phyloP scores from a whole-genome alignment of 768 basidiomycete species.

The Tremella mesenterica region DNA sequence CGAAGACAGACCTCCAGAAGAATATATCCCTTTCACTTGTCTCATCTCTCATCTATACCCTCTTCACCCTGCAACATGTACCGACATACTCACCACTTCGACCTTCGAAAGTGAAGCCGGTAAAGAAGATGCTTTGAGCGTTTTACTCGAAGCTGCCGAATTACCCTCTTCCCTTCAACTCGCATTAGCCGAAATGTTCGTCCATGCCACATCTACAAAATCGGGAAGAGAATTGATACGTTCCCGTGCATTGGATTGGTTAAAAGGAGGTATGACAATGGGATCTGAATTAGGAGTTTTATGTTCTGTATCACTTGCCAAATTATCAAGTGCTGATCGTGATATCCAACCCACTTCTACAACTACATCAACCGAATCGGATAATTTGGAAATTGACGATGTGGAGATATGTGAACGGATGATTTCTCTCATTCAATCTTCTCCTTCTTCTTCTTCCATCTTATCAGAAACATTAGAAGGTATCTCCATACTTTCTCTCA shows the following conservation, averaged over 20 bases:
- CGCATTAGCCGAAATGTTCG: conserved; percentile 63
- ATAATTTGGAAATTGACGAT: background rate
- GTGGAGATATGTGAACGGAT: conserved; percentile 45
- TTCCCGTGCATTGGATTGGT: conserved; percentile 57
- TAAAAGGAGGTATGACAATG: conserved; percentile 52
- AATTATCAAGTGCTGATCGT: conserved; percentile 54
- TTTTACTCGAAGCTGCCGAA: conserved; percentile 57
- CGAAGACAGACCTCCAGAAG: conserved; percentile 5
- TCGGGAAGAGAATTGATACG: conserved; percentile 58
- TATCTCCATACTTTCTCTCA: conserved; percentile 68
- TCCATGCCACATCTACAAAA: conserved; percentile 69
- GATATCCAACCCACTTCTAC: background rate
- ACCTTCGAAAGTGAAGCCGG: background rate
- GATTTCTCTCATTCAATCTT: conserved; percentile 48
- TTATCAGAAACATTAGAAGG: conserved; percentile 68
- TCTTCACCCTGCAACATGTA: conserved; percentile 9
- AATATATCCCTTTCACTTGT: conserved; percentile 10
- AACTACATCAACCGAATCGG: background rate
- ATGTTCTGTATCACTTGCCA: conserved; percentile 67
- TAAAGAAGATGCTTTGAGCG: conserved; percentile 12
- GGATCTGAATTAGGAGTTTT: conserved; percentile 50
- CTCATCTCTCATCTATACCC: conserved; percentile 24
- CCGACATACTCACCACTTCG: conserved; percentile 10
- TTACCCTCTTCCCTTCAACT: conserved; percentile 52
- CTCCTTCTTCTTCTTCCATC: conserved; percentile 43